Percentiles rank a stretch among this genome's conserved stretches.
phyloP scores from a whole-genome alignment of 116 monocot genomes.

The Phalaenopsis hybrid region DNA sequence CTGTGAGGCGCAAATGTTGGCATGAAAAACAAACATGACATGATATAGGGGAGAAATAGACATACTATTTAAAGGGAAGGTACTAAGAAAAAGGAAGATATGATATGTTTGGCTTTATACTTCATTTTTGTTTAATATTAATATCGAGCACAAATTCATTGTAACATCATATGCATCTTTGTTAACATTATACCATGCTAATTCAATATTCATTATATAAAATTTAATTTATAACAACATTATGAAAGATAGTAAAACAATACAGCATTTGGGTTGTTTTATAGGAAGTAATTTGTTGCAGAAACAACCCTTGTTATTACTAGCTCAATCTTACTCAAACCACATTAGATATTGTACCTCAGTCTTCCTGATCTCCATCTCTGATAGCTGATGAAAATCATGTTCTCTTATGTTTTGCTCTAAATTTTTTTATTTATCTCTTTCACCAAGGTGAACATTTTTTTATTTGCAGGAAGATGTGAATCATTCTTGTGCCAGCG shows the following conservation, averaged over 20 bases:
- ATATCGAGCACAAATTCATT: background rate
- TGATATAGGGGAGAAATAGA: background rate
- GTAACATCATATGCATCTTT: background rate
- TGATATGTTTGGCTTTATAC: background rate
- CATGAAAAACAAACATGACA: background rate
- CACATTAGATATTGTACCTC: background rate
- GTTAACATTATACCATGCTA: background rate
- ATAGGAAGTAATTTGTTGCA: background rate
- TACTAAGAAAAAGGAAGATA: too few species aligned
- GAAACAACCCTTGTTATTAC: background rate
- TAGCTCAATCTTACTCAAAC: background rate
- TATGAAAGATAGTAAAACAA: background rate
- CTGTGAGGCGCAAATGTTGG: background rate
- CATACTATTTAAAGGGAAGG: too few species aligned
- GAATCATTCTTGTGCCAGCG: constrained; percentile 17
- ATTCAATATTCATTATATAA: background rate
- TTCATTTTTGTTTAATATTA: background rate
- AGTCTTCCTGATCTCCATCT: background rate
- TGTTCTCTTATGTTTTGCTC: background rate
- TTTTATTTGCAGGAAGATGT: constrained; percentile 40
- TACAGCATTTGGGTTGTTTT: background rate
- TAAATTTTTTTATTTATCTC: constrained; percentile 4
- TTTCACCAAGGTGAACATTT: background rate
- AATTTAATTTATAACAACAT: background rate
- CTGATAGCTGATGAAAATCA: background rate